Base-by-base conservation (phyloP, 495 filamentous ascomycete species). In the Cairneyella variabilis region DNA sequence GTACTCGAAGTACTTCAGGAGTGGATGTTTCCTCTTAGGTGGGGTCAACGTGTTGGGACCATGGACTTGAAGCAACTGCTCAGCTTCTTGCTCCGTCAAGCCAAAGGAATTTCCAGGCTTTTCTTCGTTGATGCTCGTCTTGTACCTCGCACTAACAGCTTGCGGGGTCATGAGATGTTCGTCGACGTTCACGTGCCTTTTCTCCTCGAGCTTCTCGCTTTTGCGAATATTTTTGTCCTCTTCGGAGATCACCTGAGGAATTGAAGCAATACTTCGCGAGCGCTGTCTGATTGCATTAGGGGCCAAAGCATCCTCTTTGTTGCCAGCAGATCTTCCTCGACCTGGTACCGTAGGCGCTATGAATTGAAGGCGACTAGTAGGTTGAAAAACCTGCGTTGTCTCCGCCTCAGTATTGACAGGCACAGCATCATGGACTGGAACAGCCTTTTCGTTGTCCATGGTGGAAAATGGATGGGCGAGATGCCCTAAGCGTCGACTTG, bases 41-140 rank as follows among this genome's bases (percentile, higher is more conserved):
- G 64, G 64, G 0, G 64, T 66, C 34, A 66, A 30, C 21, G 62
- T 53, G 28, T 66, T 66, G 10, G 48, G 61, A 28, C 61, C 64
- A 37, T 66, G 54, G 9, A 58, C 56, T 18, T 38, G 25, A 20
- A 62, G 51, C 27, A 57, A 42, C 38, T 61, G 43, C n/a, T 42
- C 57, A 47, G 61, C 59, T 43, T 62, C 54, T 45, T 57, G n/a
- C 22, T 27, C 30, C 21, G 59, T 57, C 46, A 66, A 53, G 7
- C 64, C 64, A 18, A 51, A 40, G 3, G 59, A 62, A n/a, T 66
- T 57, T 27, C 41, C 56, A 5, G 64, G 64, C 39, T 54, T 62
- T 0, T 56, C 53, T 23, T 50, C 18, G 42, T 66, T 62, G 34
- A 66, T 64, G 11, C 48, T 51, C 21, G 64, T 66, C 18, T 57